phyloP scores from a whole-genome alignment of 2,329 filamentous ascomycete genomes.

The Colletotrichum sansevieriae region DNA sequence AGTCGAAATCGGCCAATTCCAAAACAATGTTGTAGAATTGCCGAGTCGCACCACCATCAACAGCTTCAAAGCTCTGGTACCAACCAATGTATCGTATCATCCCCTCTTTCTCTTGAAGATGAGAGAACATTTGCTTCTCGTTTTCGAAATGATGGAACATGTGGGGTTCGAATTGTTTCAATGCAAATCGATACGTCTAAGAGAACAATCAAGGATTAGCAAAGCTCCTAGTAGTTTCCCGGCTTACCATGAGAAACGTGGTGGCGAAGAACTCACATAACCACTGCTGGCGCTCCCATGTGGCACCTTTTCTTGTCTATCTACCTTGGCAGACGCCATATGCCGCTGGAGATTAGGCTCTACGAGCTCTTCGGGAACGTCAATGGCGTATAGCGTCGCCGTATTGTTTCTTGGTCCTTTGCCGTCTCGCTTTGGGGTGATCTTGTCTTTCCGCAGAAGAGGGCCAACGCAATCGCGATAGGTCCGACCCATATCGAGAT shows the following conservation, averaged over 20 bases:
- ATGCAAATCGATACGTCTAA: conserved; percentile 24
- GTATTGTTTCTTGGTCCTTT: conserved; percentile 8
- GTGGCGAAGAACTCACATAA: too few relatives aligned
- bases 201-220: not conserved
- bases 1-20: conserved; percentile 21
- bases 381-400: conserved; percentile 10
- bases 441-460: conserved; percentile 17
- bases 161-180: conserved; percentile 16
- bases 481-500: not conserved
- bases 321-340: conserved; percentile 2
- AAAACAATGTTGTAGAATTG: conserved; percentile 17
- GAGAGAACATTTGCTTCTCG: not conserved
- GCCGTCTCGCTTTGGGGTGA: conserved; percentile 22
- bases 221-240: too few relatives aligned
- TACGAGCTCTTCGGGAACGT: conserved; percentile 24
- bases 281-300: not conserved
- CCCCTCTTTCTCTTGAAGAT: conserved; percentile 1
- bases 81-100: conserved; percentile 28
- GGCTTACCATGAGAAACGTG: too few relatives aligned
- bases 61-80: conserved; percentile 1
- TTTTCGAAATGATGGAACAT: not conserved
- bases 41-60: not conserved
- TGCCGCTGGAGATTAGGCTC: not conserved
- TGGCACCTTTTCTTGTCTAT: not conserved
- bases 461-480: conserved; percentile 38